Evolutionary conservation across 2,329 filamentous ascomycete genomes (phyloP), one percentile per base, ranked within the genome.

Genomic region (Amylocarpus encephaloides): DNA sequence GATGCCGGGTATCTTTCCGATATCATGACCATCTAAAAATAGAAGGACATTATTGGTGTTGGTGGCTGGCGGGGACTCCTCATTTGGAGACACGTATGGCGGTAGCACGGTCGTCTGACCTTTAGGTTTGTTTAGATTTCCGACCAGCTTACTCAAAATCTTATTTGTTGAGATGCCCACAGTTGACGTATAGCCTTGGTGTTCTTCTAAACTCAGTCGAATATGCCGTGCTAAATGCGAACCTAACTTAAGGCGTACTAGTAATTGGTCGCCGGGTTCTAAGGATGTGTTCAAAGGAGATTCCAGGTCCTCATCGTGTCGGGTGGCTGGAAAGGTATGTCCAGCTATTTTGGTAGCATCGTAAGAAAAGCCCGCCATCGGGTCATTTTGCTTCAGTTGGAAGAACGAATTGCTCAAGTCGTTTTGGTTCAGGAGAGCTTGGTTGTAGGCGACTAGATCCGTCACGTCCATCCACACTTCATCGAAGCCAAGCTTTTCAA

Each of bases 131-230:
- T 96, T 82, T 51, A 85, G 73, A 65, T 82, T 86, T 11, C 92
- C 92, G 9, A 83, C 87, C 12, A 97, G 76, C 67, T 97, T 97
- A 51, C 87, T 82, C 10, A 95, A 73, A 5, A 92, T 68, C 67
- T 97, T 97, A 62, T 85, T 92, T 0, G 88, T 94, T 2, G 90
- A 85, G 18, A 97, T 82, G 3, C 92, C 92, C 38, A 88, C 90
- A 1, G 91, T 92, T 26, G 86, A 86, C 0, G 90, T 95, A 68
- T 92, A 95, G 1, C 89, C 88, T 62, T 83, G 85, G 41, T 88
- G 75, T 41, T 82, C 73, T 62, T 94, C 86, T 10, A 97, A 72
- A 62, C 80, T 78, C 49, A 76, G 71, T 11, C 92, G 83, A 22
- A 97, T 68, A 64, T 92, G 75, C 29, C 79, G 73, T 5, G 89